Evolutionary conservation across 495 filamentous ascomycete genomes (phyloP).

Genomic region (Penicillium subrubescens): DNA sequence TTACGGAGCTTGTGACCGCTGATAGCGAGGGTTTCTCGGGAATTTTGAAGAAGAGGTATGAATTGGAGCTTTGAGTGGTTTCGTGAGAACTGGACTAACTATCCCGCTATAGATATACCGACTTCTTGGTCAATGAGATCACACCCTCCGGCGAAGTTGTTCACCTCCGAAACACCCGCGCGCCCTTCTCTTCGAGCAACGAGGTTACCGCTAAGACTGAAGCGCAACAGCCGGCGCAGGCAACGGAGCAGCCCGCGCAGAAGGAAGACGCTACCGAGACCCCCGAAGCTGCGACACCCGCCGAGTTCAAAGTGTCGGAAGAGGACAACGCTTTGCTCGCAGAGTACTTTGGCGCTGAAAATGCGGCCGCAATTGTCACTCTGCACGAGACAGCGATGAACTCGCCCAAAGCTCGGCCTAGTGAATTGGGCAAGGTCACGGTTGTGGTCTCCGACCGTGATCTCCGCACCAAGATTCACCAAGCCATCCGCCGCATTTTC

Average conservation of each 20-base stretch:
- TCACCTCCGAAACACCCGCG: conserved; percentile 61
- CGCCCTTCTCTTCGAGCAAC: conserved; percentile 18
- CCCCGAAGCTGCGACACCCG: conserved; percentile 16
- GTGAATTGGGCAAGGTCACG: conserved; percentile 46
- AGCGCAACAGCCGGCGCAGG: conserved; percentile 8
- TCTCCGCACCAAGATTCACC: conserved; percentile 64
- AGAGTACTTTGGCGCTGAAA: conserved; percentile 46
- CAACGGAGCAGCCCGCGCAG: not conserved
- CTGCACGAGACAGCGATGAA: conserved; percentile 49
- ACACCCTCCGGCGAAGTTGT: conserved; percentile 73
- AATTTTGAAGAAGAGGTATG: conserved; percentile 61
- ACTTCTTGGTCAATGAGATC: conserved; percentile 96
- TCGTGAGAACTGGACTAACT: not conserved
- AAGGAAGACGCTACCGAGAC: conserved; percentile 12
- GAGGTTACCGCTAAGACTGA: conserved; percentile 6
- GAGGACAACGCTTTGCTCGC: conserved; percentile 50
- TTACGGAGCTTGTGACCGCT: conserved; percentile 55
- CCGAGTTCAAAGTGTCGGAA: conserved; percentile 42
- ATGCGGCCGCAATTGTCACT: conserved; percentile 39
- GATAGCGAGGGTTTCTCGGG: conserved; percentile 55
- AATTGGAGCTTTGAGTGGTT: not conserved
- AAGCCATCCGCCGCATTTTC: conserved; percentile 69
- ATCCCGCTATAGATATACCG: conserved; percentile 69
- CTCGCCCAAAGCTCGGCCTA: conserved; percentile 41
- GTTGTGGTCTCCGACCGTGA: conserved; percentile 57